phyloP scores from a whole-genome alignment of 148 eudicot species.

The Persicaria tinctoria region DNA sequence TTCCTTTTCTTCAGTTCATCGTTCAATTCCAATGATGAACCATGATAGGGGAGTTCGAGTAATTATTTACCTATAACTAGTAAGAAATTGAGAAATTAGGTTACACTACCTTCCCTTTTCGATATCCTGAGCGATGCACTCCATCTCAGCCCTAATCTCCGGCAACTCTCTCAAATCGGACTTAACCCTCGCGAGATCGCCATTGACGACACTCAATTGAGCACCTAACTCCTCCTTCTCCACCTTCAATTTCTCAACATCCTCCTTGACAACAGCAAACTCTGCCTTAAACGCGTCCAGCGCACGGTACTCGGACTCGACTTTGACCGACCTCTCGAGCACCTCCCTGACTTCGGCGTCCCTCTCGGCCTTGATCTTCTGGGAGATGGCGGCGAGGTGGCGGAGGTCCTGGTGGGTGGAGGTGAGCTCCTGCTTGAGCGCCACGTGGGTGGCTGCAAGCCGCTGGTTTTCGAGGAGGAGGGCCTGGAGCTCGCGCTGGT shows the following conservation, averaged over 20 bases:
- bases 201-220: slow-evolving; percentile 29
- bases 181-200: slow-evolving; percentile 25
- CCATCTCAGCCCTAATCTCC: slow-evolving; percentile 44
- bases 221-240: slow-evolving; percentile 28
- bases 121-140: slow-evolving; percentile 41
- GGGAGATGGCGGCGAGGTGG: slow-evolving; percentile 33
- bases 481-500: slow-evolving; percentile 46
- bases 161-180: slow-evolving; percentile 28
- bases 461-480: slow-evolving; percentile 51
- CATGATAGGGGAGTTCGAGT: not conserved
- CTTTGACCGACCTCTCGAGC: slow-evolving; percentile 33
- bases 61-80: not conserved
- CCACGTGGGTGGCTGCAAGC: slow-evolving; percentile 43
- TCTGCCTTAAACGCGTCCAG: slow-evolving; percentile 28
- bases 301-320: slow-evolving; percentile 40
- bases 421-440: slow-evolving; percentile 59
- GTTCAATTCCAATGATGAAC: not conserved
- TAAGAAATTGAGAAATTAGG: not conserved
- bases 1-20: not conserved
- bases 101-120: slow-evolving; percentile 63
- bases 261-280: slow-evolving; percentile 30
- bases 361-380: slow-evolving; percentile 32
- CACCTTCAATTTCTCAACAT: slow-evolving; percentile 31
- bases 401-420: slow-evolving; percentile 47
- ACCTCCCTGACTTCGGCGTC: slow-evolving; percentile 52